Evolutionary conservation across 2,329 filamentous ascomycete species (phyloP), one percentile per base, ranked within the genome.

Genomic region (Colletotrichum tamarilloi): DNA sequence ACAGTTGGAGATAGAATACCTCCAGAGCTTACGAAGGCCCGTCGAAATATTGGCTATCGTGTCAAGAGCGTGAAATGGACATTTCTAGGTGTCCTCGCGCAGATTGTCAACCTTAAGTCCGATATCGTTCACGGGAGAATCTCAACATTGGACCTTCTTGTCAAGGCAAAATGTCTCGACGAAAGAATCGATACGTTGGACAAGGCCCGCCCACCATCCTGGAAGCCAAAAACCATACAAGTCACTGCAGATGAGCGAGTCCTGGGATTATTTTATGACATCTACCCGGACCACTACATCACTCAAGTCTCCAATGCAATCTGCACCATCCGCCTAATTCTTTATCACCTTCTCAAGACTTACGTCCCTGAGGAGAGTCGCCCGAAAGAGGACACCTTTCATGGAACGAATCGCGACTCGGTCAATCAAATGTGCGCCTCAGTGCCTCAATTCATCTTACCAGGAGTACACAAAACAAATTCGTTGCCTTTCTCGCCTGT

Each of bases 261-360:
- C 3, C 68, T 75, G 11, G 70, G 59, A 2, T 60, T 62, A 3
- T 67, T 70, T 12, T 79, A 77, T 24, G 75, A 79, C 52, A 26
- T 78, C 3, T 77, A 77, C 55, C 53, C 55, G 2, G 75, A 76
- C 19, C 71, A 77, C 7, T 76, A 72, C 16, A 68, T 73, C 30
- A 75, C 77, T 0, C 77, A 79, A 52, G 76, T 78, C 16, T 64
- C 72, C 28, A 78, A 79, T 42, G 76, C 75, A 2, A 59, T 77
- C 38, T 73, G 74, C 9, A 76, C 74, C 5, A 76, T 76, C 59
- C 77, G 74, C 8, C 66, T 79, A 3, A 73, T 77, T 16, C 62
- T 79, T 7, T 65, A 75, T 24, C 22, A 60, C 28, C 57, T 75
- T 22, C 68, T 74, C 22, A 38, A 62, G 42, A 46, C 22, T 5